Base-by-base conservation (phyloP, 2,329 filamentous ascomycete genomes). In the Microcyclospora tardicrescens region DNA sequence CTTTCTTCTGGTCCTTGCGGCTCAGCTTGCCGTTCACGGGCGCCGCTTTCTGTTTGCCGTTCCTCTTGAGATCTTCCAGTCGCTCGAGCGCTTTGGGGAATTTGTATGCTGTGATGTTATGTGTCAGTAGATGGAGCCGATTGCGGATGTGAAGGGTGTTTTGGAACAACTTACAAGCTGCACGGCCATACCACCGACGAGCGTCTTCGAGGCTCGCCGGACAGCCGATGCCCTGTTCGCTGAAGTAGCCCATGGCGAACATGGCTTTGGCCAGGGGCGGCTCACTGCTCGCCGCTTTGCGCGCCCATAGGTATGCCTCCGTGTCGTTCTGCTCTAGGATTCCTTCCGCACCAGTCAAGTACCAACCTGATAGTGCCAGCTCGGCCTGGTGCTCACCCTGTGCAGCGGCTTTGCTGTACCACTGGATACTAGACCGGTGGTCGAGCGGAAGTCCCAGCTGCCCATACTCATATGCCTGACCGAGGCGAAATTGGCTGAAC, bases 221-320 rank as follows among this genome's bases (percentile, higher is more conserved):
- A 47, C 84, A 79, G 24, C 91, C 91, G 51, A 98, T 96, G 10
- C 91, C 91, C 35, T 91, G 80, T 62, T 98, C 91, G 1, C 84
- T 93, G 57, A 93, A 95, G 63, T 96, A 95, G 0, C 91, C 91
- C 82, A 98, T 94, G 0, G 89, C 91, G 63, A 95, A 96, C 64
- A 96, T 84, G 0, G 91, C 91, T 67, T 96, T 98, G 6, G 85
- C 79, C 29, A 95, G 64, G 2, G 66, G 66, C 10, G 65, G 65
- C 34, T 89, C 86, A 3, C 85, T 82, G 46, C 79, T 76, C 0
- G 91, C 91, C 2, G 91, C 89, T 62, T 95, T 96, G 15, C 89
- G 72, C 10, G 91, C 89, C 91, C 91, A 98, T 2, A 98, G 73
- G 59, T 95, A 98, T 1, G 91, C 91, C 60, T 98, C 91, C 0